Evolutionary conservation across 768 basidiomycete species (phyloP), one percentile per base, ranked within the genome.

Genomic region (Lenzites betulinus): DNA sequence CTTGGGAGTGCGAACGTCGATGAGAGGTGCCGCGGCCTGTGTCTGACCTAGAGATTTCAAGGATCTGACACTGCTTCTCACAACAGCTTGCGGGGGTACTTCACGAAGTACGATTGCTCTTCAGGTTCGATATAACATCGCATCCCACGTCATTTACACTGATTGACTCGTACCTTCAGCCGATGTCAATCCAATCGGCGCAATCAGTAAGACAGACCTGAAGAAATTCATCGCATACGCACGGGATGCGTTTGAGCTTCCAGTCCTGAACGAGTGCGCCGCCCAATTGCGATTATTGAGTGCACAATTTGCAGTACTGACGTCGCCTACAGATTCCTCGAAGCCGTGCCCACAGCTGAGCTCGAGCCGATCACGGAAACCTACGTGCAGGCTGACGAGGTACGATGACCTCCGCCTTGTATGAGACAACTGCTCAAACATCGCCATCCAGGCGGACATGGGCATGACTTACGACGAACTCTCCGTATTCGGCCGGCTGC

Each of bases 391-490:
- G 86, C 95, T 0, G 97, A 99, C 67, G 97, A 99, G 81, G 95
- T 89, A 57, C 56, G 8, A 30, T 33, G 20, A 30, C 52, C 18
- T 30, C 13, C 13, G 58, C 38, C 38, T 6, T 11, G 18, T 15
- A n/a, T 7, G 30, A 43, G 20, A 38, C 23, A 25, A 18, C 33
- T 42, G 50, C 26, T 30, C 36, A 23, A 38, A 20, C 44, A 2
- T 38, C 50, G 7, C n/a, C n/a, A n/a, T n/a, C n/a, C 64, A 93
- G 93, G 93, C 84, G 18, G 96, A 98, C 69, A 98, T 98, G 96
- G 96, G 96, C 9, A 98, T 98, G 97, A 97, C 96, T 0, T 98
- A 98, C 70, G 91, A 98, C 66, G 97, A 98, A 66, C 80, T 99
- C 20, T 95, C 93, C 12, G 85, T 93, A 20, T 96, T 95, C 66